These are phyloP conservation scores for Exophiala dermatitidis DNA, from an alignment of 2,329 filamentous ascomycete genomes.

Conservation along the genomic window DNA sequence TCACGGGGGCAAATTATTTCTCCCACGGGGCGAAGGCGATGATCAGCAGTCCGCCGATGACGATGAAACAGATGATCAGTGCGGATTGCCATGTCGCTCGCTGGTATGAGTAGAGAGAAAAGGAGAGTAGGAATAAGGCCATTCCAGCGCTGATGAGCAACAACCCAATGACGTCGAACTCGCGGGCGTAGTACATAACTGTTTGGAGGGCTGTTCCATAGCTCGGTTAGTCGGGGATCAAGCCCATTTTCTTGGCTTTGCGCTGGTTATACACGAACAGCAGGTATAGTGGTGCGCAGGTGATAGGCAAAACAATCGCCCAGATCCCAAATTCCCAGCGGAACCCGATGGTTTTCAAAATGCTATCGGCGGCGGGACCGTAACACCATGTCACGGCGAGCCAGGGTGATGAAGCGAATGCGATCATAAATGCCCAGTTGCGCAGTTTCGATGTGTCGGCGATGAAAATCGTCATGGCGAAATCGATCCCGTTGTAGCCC, in stretches of 20 bases:
- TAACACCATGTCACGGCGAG: slow-evolving; percentile 18
- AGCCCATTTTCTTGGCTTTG: slow-evolving; percentile 51
- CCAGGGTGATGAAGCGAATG: slow-evolving; percentile 28
- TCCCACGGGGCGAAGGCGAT: slow-evolving; percentile 51
- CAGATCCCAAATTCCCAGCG: slow-evolving; percentile 28
- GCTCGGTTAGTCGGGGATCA: slow-evolving; percentile 44
- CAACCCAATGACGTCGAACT: slow-evolving; percentile 57
- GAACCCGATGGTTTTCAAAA: slow-evolving; percentile 22
- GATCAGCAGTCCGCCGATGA: slow-evolving; percentile 49
- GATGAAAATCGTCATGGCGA: slow-evolving; percentile 27
- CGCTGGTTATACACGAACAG: slow-evolving; percentile 53
- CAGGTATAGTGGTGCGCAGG: slow-evolving; percentile 29
- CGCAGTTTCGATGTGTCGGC: slow-evolving; percentile 31
- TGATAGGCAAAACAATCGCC: slow-evolving; percentile 18
- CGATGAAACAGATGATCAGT: slow-evolving; percentile 44
- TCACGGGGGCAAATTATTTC: slow-evolving; percentile 43
- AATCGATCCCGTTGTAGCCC: slow-evolving; percentile 27
- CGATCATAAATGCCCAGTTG: slow-evolving; percentile 20
- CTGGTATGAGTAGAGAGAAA: slow-evolving; percentile 47
- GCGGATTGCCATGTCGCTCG: slow-evolving; percentile 38
- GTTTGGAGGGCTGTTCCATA: slow-evolving; percentile 38
- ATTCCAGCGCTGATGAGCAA: slow-evolving; percentile 54
- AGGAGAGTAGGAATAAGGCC: slow-evolving; percentile 57
- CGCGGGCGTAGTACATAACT: slow-evolving; percentile 45
- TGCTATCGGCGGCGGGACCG: slow-evolving; percentile 17